Conservation (phyloP, 2,329 filamentous ascomycete genomes). For the Tolypocladium tropicale region DNA sequence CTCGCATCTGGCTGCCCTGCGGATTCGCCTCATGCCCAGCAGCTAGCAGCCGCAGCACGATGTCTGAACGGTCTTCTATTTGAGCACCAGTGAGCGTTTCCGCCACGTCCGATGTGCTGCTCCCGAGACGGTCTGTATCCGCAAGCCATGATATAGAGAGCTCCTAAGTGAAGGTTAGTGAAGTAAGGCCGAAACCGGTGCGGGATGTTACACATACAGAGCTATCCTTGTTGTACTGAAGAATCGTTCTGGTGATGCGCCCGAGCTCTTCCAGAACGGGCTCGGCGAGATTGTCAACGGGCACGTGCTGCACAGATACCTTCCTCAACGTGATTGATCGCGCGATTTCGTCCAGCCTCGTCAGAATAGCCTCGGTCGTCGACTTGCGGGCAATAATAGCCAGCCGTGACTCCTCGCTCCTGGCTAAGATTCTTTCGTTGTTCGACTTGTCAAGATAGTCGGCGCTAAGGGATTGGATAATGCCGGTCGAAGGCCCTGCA, state of each 20-base stretch:
- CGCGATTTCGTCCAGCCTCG: constrained; percentile 21
- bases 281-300: constrained; percentile 7
- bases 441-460: constrained; percentile 20
- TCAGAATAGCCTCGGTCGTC: constrained; percentile 20
- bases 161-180: constrained; percentile 8
- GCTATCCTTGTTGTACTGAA: constrained; percentile 10
- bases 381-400: constrained; percentile 19
- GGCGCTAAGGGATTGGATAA: constrained; percentile 17
- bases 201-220: constrained; percentile 9
- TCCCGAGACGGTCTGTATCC: constrained; percentile 5
- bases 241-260: constrained; percentile 20
- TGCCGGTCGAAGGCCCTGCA: constrained; percentile 8
- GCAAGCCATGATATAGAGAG: constrained; percentile 34
- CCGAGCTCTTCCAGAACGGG: constrained; percentile 18
- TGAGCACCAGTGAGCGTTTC: constrained; percentile 2
- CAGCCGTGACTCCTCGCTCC: constrained; percentile 11
- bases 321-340: constrained; percentile 13
- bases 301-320: constrained; percentile 14
- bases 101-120: not conserved
- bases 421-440: constrained; percentile 18
- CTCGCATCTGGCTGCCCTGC: constrained; percentile 8
- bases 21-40: constrained; percentile 13
- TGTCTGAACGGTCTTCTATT: constrained; percentile 31
- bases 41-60: constrained; percentile 34
- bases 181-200: no score